Conservation (phyloP, 345 rosid species). For the Moricandia moricandioides region DNA sequence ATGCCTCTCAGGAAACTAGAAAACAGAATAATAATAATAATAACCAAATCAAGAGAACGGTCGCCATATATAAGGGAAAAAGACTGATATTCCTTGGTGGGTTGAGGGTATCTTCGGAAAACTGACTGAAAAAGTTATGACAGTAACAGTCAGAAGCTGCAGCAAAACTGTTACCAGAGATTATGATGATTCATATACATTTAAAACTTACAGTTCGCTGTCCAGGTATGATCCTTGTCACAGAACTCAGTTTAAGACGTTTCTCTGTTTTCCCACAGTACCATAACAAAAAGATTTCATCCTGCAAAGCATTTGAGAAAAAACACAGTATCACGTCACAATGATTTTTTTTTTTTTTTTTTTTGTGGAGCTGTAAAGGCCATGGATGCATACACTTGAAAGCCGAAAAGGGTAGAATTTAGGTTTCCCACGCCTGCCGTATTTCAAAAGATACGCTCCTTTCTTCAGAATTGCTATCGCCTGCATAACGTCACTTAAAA, state of each 20-base stretch:
- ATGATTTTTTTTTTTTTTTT: background rate
- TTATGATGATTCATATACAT: background rate
- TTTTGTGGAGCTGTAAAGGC: background rate
- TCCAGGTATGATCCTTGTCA: constrained; percentile 73
- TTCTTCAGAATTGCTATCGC: constrained; percentile 68
- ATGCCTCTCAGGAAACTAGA: background rate
- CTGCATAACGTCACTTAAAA: too few species aligned
- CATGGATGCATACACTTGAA: constrained; percentile 45
- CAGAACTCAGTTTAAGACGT: constrained; percentile 55
- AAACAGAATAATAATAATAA: constrained; percentile 5
- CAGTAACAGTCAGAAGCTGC: constrained; percentile 8
- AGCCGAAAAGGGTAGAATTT: constrained; percentile 76
- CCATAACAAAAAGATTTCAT: constrained; percentile 60
- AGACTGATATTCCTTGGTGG: constrained; percentile 75
- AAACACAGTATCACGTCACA: background rate
- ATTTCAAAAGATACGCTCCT: constrained; percentile 68
- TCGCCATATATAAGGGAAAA: constrained; percentile 75
- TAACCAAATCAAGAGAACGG: constrained; percentile 70
- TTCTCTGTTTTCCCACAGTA: constrained; percentile 62
- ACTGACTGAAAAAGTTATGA: constrained; percentile 52
- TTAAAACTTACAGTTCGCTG: constrained; percentile 64
- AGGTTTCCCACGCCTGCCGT: constrained; percentile 76
- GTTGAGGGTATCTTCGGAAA: constrained; percentile 68
- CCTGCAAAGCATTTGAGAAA: constrained; percentile 38
- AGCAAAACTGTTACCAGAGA: background rate